Percentiles rank a stretch among this genome's conserved stretches.
Evolutionary conservation across 2,329 filamentous ascomycete genomes (phyloP).

Genomic region (Blastomyces parvus): DNA sequence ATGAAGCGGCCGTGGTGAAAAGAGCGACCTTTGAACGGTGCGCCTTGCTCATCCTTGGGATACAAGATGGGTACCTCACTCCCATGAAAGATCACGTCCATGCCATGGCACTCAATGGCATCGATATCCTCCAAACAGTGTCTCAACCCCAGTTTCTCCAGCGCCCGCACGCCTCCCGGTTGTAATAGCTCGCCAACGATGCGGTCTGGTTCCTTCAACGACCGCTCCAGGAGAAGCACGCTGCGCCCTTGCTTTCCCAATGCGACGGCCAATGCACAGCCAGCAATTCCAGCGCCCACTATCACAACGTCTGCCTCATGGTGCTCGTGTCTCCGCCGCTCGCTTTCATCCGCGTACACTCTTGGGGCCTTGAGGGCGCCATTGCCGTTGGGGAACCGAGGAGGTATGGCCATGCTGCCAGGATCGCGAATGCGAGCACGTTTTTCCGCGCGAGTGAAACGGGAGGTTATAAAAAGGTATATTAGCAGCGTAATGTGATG

Average conservation of each 20-base stretch:
- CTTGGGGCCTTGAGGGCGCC: background rate
- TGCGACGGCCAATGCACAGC: conserved; percentile 74
- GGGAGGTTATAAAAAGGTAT: background rate
- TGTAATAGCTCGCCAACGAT: conserved; percentile 95
- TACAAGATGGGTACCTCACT: conserved; percentile 69
- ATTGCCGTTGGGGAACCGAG: background rate
- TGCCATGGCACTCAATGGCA: conserved; percentile 70
- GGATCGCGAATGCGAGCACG: background rate
- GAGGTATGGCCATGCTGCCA: conserved; percentile 1
- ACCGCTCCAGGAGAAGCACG: conserved; percentile 80
- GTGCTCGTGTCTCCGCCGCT: conserved; percentile 44
- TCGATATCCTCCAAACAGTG: conserved; percentile 86
- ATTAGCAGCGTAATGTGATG: background rate
- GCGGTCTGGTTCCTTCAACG: conserved; percentile 82
- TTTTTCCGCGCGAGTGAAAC: conserved; percentile 1
- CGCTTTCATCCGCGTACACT: conserved; percentile 19
- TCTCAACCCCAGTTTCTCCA: conserved; percentile 68
- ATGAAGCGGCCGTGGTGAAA: conserved; percentile 98
- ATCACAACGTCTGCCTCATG: conserved; percentile 75
- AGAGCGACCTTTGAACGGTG: conserved; percentile 58
- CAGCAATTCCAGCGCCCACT: conserved; percentile 82
- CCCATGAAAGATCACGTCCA: conserved; percentile 76
- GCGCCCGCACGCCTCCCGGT: conserved; percentile 74
- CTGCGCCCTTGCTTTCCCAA: conserved; percentile 83
- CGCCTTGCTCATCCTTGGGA: conserved; percentile 47